Evolutionary conservation across 768 basidiomycete genomes (phyloP), one percentile per base, ranked within the genome.

Genomic region (Austroboletus festivus): DNA sequence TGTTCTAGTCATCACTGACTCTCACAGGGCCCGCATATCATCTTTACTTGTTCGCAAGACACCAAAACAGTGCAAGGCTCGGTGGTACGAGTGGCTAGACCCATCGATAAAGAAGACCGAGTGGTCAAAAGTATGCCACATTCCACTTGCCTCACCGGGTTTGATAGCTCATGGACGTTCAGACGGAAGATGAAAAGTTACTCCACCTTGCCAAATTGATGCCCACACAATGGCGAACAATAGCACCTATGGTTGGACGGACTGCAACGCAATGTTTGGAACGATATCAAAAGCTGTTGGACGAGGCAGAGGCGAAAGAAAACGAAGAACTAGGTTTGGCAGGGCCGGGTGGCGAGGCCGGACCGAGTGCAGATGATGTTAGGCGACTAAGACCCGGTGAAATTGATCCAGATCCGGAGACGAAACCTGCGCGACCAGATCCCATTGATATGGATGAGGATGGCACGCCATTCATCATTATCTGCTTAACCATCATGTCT

Each of bases 381-480:
- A 77, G 95, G 46, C 78, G 83, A 52, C 72, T 99, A 52, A 77
- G 93, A 42, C 93, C 96, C 8, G 96, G 96, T 38, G 96, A 98
- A 71, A 95, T 99, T 50, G 96, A 99, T 68, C 94, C 95, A 6
- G 94, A 99, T 71, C 96, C 96, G 13, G 96, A 99, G 70, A 96
- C 94, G 10, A 94, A 97, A 63, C 93, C 96, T 41, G 96, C 96
- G 11, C 81, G 96, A 22, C 96, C 96, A 5, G 96, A 99, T 73
- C 96, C 96, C 6, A 97, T 98, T 58, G 96, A 99, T 71, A 99
- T 99, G 96, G 96, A 99, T 64, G 96, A 99, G 71, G 96, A 98
- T 63, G 94, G 91, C 87, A 54, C 49, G 80, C 71, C 30, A 1
- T 15, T 11, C n/a, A 9, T 20, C 20, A 5, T 20, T 16, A 3